Percentiles rank a stretch among this genome's conserved stretches.
phyloP scores from a whole-genome alignment of 2,329 filamentous ascomycete species.

The Arthrobotrys megalospora region DNA sequence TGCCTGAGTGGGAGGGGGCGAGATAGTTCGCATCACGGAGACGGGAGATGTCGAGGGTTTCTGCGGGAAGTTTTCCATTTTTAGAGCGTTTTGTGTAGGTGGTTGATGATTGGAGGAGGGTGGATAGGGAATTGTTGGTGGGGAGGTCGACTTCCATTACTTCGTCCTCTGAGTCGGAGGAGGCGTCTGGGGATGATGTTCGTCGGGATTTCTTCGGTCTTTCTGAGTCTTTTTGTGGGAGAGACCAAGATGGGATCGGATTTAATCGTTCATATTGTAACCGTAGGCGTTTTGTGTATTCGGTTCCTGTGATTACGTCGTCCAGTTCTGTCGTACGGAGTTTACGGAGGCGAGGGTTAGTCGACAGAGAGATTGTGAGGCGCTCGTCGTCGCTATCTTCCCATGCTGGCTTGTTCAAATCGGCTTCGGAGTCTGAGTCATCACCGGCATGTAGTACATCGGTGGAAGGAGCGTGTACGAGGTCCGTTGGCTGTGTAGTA shows the following conservation, averaged over 20 bases:
- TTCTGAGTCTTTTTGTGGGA: constrained; percentile 67
- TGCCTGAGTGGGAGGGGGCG: constrained; percentile 72
- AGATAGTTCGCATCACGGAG: constrained; percentile 84
- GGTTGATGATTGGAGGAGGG: constrained; percentile 81
- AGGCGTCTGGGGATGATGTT: constrained; percentile 64
- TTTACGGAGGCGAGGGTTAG: constrained; percentile 83
- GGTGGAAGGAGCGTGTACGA: constrained; percentile 56
- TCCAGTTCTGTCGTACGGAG: constrained; percentile 84
- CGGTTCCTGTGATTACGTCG: constrained; percentile 86
- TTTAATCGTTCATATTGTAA: constrained; percentile 80
- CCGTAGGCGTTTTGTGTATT: constrained; percentile 85
- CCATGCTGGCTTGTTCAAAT: constrained; percentile 77
- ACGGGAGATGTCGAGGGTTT: constrained; percentile 90
- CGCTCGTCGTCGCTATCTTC: constrained; percentile 96
- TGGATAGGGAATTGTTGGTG: constrained; percentile 70
- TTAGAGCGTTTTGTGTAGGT: constrained; percentile 75
- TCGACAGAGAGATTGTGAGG: constrained; percentile 84
- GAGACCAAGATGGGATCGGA: constrained; percentile 76
- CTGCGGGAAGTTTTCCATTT: constrained; percentile 82
- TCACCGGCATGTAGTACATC: constrained; percentile 67
- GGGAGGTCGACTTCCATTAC: constrained; percentile 67
- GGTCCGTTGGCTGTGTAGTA: constrained; percentile 67
- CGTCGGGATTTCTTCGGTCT: constrained; percentile 70
- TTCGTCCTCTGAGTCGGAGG: constrained; percentile 71
- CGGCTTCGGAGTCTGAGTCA: constrained; percentile 64